phyloP scores from a whole-genome alignment of 371 early-diverging fungal genomes.

The Enterospora canceri region DNA sequence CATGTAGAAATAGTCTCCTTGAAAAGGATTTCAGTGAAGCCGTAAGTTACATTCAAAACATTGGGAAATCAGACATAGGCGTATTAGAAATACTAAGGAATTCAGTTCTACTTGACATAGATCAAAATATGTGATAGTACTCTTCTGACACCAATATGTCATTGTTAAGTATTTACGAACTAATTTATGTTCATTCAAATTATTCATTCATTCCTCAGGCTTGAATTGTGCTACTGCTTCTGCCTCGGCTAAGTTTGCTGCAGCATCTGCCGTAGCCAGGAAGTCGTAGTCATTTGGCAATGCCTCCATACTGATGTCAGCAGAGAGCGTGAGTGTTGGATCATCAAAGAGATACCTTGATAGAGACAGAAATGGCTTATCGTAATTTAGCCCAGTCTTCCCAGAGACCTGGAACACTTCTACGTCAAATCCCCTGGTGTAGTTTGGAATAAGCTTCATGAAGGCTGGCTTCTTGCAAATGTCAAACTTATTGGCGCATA shows the following conservation, averaged over 20 bases:
- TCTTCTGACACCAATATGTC: background rate
- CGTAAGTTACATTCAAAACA: slow-evolving; percentile 76
- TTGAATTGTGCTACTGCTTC: slow-evolving; percentile 3
- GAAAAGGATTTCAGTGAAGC: slow-evolving; percentile 78
- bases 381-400: slow-evolving; percentile 98
- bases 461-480: slow-evolving; percentile 98
- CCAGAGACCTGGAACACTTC: slow-evolving; percentile 99
- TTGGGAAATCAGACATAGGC: slow-evolving; percentile 63
- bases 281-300: slow-evolving; percentile 65
- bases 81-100: background rate
- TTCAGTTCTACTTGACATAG: background rate
- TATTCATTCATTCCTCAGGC: slow-evolving; percentile 20
- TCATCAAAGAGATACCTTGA: slow-evolving; percentile 87
- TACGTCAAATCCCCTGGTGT: slow-evolving; percentile 61
- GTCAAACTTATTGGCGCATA: slow-evolving; percentile 99
- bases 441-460: slow-evolving; percentile 85
- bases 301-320: slow-evolving; percentile 86
- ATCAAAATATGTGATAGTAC: background rate
- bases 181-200: background rate
- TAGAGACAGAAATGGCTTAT: slow-evolving; percentile 97
- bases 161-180: background rate
- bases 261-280: background rate
- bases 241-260: background rate
- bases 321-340: slow-evolving; percentile 82
- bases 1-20: slow-evolving; percentile 70